Evolutionary conservation across 2,329 filamentous ascomycete species (phyloP).

Genomic region (Podosphaera leucotricha): DNA sequence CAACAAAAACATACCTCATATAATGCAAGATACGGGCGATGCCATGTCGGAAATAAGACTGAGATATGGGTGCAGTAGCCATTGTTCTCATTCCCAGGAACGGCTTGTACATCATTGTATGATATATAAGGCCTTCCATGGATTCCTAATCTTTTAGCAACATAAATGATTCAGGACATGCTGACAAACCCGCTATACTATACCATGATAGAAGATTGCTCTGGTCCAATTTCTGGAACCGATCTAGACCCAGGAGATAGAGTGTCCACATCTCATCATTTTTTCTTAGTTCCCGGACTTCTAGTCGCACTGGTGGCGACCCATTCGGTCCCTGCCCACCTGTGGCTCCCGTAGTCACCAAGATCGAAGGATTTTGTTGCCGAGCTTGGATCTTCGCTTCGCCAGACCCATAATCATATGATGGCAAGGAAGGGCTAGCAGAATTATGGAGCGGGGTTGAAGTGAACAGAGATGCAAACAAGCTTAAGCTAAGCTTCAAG

Average conservation of each 20-base stretch:
- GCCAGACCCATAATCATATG: slow-evolving; percentile 9
- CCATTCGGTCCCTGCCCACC: slow-evolving; percentile 6
- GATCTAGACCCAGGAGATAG: slow-evolving; percentile 12
- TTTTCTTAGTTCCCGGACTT: slow-evolving; percentile 10
- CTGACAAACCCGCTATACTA: slow-evolving; percentile 8
- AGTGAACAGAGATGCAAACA: not conserved
- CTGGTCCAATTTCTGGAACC: slow-evolving; percentile 10
- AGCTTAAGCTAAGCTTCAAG: not conserved
- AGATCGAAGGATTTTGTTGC: slow-evolving; percentile 2
- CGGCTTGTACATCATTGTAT: slow-evolving; percentile 8
- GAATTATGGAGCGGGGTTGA: not conserved
- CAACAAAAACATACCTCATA: slow-evolving; percentile 24
- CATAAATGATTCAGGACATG: not conserved
- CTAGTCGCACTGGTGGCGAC: slow-evolving; percentile 7
- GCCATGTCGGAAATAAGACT: slow-evolving; percentile 21
- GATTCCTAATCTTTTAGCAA: slow-evolving; percentile 7
- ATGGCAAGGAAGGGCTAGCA: not conserved
- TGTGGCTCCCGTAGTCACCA: slow-evolving; percentile 6
- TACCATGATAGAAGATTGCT: slow-evolving; percentile 11
- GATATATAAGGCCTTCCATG: slow-evolving; percentile 11
- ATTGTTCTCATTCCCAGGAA: slow-evolving; percentile 4
- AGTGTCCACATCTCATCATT: slow-evolving; percentile 10
- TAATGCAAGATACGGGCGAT: slow-evolving; percentile 29
- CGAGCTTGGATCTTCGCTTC: slow-evolving; percentile 4
- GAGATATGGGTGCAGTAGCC: slow-evolving; percentile 14